Percentiles rank a stretch among this genome's conserved stretches.
phyloP scores from a whole-genome alignment of 495 filamentous ascomycete species.

The Tuber calosporum region DNA sequence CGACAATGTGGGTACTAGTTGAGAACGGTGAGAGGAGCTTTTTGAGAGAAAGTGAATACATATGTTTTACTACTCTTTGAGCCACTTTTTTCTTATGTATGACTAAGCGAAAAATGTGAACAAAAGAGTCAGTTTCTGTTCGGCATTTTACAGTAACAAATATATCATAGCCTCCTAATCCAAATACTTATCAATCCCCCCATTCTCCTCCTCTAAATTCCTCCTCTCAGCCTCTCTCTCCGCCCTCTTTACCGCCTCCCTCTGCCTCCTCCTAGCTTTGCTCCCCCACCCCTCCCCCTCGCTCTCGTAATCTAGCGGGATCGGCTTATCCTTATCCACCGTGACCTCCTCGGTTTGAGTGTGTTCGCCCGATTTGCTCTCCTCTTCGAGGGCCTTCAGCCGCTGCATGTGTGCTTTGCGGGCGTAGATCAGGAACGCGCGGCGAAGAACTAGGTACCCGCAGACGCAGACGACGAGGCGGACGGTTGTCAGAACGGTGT shows the following conservation, averaged over 20 bases:
- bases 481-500: constrained; percentile 21
- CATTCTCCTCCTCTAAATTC: constrained; percentile 8
- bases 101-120: too few species aligned
- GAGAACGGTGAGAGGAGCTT: too few species aligned
- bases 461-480: constrained; percentile 31
- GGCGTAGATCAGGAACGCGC: constrained; percentile 27
- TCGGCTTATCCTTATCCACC: constrained; percentile 8
- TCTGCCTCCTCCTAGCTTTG: constrained; percentile 11
- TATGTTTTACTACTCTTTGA: too few species aligned
- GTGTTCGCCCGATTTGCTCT: constrained; percentile 5
- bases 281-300: constrained; percentile 24
- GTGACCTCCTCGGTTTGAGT: constrained; percentile 16
- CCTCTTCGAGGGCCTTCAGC: constrained; percentile 18
- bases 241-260: background rate
- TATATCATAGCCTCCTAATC: too few species aligned
- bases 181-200: constrained; percentile 35
- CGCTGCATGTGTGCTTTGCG: constrained; percentile 22
- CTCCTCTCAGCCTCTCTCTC: constrained; percentile 31
- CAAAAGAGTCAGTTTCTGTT: too few species aligned
- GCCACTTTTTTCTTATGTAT: too few species aligned
- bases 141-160: too few species aligned
- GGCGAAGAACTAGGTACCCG: constrained; percentile 27
- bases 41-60: too few species aligned
- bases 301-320: constrained; percentile 5
- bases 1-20: too few species aligned